These are phyloP conservation scores for Solanum bukasovii DNA, from an alignment of 257 asterid species.

Conservation along the genomic window DNA sequence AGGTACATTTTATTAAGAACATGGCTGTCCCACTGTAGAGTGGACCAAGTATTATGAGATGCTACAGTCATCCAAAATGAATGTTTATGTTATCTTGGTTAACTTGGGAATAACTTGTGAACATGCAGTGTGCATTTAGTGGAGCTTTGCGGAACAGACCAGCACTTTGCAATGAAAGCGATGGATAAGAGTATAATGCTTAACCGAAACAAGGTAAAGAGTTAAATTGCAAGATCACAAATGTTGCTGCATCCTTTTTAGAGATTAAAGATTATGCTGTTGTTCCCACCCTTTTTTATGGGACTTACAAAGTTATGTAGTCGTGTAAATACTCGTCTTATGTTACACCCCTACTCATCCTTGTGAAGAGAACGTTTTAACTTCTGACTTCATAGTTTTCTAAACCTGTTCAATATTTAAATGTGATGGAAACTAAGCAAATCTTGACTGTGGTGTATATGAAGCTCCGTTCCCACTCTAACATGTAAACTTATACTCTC, in stretches of 20 bases:
- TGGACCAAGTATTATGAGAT: background rate
- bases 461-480: background rate
- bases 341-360: background rate
- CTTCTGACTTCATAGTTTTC: background rate
- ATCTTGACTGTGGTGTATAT: background rate
- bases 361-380: background rate
- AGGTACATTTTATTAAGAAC: slow-evolving; percentile 28
- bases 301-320: background rate
- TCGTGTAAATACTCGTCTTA: background rate
- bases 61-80: background rate
- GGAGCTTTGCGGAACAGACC: slow-evolving; percentile 77
- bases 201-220: slow-evolving; percentile 73
- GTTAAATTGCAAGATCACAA: background rate
- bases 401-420: background rate
- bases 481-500: background rate
- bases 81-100: background rate
- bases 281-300: background rate
- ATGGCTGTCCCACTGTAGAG: background rate
- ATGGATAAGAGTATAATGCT: slow-evolving; percentile 97
- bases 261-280: background rate
- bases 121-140: slow-evolving; percentile 83
- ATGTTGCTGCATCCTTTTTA: background rate
- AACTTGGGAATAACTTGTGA: background rate
- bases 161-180: slow-evolving; percentile 88
- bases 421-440: background rate